Evolutionary conservation across 352 stramenopile genomes (phyloP), one percentile per base, ranked within the genome.

Genomic region (Halophytophthora polymorphica): DNA sequence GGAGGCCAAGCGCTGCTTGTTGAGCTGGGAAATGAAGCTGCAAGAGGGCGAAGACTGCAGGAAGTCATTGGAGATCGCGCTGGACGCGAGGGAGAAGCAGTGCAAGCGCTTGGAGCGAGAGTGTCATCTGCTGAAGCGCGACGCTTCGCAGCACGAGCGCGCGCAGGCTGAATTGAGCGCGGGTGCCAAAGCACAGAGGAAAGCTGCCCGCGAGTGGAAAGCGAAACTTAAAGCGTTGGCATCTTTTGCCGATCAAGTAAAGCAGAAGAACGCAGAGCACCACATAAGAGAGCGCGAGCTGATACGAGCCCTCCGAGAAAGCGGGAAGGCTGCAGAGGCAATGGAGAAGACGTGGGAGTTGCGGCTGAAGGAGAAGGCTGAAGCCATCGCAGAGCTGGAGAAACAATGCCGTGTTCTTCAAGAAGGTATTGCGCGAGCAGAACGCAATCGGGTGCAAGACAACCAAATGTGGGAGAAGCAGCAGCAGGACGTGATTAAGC

Each of bases 11-110:
- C 71, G 76, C 41, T 57, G 64, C 11, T 31, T 86, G n/a, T 61
- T 87, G 40, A 83, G 65, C 23, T 67, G 61, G 23, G 75, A 89
- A 47, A 86, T 89, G 73, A 67, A 79, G 23, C 54, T 81, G 36
- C 66, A 86, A 37, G 73, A 83, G 11, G 64, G 76, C 25, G 43
- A 53, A 14, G 66, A 85, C 54, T 60, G 75, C 29, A 47, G 59
- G 18, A 54, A 50, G 18, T 52, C 53, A 15, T 56, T 83, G 11
- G 54, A 69, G 42, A 54, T 42, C 15, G 41, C 43, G 41, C 38
- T 86, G 23, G 50, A 57, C 11, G 61, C 50, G 4, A 71, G 76
- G 41, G 61, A 78, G 28, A 61, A 72, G 18, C 70, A 79, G 46
- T 71, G 64, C 19, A 43, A 61, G n/a, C 65, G 83, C 44, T 89